A percentile compares a stretch with the other conserved stretches of the same genome.
Evolutionary conservation across 116 monocot species (phyloP).

Genomic region (Dioscorea cayenensis): DNA sequence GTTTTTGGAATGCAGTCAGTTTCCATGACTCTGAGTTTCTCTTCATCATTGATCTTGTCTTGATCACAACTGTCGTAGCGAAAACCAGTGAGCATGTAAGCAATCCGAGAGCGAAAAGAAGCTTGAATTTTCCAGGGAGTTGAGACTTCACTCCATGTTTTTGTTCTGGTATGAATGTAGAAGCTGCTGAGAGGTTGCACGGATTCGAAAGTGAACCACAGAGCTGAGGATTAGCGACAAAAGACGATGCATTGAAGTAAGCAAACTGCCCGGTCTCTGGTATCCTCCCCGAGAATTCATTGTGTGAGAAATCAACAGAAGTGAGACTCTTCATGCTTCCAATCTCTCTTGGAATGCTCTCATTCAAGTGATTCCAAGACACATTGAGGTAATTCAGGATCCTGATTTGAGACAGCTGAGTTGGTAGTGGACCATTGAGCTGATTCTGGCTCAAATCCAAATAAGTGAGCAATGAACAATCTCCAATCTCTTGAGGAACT

Average conservation of each 20-base stretch:
- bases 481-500: conserved; percentile 47
- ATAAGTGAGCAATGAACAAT: conserved; percentile 56
- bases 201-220: conserved; percentile 32
- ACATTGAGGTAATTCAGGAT: conserved; percentile 84
- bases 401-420: conserved; percentile 31
- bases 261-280: conserved; percentile 64
- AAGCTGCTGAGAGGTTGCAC: conserved; percentile 24
- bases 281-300: conserved; percentile 58
- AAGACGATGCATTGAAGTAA: conserved; percentile 70
- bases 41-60: conserved; percentile 37
- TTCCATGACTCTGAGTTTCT: conserved; percentile 49
- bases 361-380: conserved; percentile 57
- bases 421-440: conserved; percentile 48
- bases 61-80: conserved; percentile 40
- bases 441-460: conserved; percentile 61
- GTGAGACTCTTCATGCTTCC: conserved; percentile 83
- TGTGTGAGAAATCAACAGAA: conserved; percentile 69
- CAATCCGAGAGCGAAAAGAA: conserved; percentile 48
- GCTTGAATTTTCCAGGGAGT: conserved; percentile 56
- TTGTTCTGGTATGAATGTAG: neutral
- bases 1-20: conserved; percentile 73
- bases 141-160: conserved; percentile 7
- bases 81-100: conserved; percentile 56
- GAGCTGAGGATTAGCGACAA: conserved; percentile 48
- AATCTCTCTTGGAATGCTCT: conserved; percentile 59